phyloP scores from a whole-genome alignment of 1,139 yeast species.

The Candida buenavistaensis region DNA sequence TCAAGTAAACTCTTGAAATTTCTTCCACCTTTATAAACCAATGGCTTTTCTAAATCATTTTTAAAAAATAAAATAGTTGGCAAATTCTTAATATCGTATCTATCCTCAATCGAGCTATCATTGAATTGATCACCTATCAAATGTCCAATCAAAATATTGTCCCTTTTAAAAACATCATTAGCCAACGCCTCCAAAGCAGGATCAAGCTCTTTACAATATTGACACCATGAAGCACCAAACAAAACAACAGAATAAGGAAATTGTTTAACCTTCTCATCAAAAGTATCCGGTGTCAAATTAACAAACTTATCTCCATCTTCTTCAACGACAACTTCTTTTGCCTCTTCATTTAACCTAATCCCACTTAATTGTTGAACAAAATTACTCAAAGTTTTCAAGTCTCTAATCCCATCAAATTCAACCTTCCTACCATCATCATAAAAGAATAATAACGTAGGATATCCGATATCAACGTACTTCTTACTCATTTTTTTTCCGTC shows the following conservation, averaged over 20 bases:
- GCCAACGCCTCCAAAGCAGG: slow-evolving; percentile 37
- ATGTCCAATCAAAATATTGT: slow-evolving; percentile 17
- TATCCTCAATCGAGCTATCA: slow-evolving; percentile 25
- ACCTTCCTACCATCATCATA: slow-evolving; percentile 49
- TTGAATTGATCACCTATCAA: slow-evolving; percentile 43
- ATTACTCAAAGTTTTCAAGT: slow-evolving; percentile 43
- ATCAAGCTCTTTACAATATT: slow-evolving; percentile 23
- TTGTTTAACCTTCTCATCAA: slow-evolving; percentile 31
- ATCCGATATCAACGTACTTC: slow-evolving; percentile 59
- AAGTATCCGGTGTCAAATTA: slow-evolving; percentile 34
- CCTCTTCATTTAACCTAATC: slow-evolving; percentile 24
- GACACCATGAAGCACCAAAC: slow-evolving; percentile 41
- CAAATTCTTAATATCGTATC: slow-evolving; percentile 44
- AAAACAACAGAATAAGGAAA: slow-evolving; percentile 29
- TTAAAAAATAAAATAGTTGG: slow-evolving; percentile 58
- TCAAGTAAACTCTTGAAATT: slow-evolving; percentile 40
- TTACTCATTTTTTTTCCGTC: slow-evolving; percentile 55
- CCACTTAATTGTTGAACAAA: slow-evolving; percentile 43
- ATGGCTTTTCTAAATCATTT: slow-evolving; percentile 42
- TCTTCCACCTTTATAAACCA: slow-evolving; percentile 37
- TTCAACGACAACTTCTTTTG: slow-evolving; percentile 4
- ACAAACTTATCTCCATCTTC: slow-evolving; percentile 19
- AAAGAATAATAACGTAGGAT: slow-evolving; percentile 63
- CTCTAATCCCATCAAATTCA: slow-evolving; percentile 51
- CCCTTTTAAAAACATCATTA: slow-evolving; percentile 23